Evolutionary conservation across 495 filamentous ascomycete species (phyloP).

Genomic region (Letharia lupina): DNA sequence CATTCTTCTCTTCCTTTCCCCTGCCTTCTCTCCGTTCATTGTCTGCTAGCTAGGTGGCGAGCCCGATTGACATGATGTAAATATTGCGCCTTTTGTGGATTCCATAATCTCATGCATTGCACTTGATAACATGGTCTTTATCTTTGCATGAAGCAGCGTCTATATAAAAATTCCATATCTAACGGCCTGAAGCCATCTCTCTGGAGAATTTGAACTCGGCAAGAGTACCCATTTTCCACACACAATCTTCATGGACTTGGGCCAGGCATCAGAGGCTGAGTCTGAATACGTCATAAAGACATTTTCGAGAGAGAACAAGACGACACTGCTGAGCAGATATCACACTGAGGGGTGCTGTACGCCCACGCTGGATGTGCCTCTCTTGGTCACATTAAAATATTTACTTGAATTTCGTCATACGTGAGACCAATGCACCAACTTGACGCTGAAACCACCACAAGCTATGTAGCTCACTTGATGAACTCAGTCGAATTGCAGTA

Average conservation of each 20-base stretch:
- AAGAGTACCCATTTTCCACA: background rate
- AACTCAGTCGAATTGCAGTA: too few relatives aligned
- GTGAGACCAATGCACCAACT: too few relatives aligned
- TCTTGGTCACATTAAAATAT: too few relatives aligned
- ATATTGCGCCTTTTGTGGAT: background rate
- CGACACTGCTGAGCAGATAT: background rate
- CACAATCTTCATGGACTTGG: background rate
- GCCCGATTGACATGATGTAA: background rate
- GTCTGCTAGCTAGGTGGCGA: background rate
- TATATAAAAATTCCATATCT: background rate
- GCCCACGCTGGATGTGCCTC: too few relatives aligned
- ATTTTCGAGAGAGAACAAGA: background rate
- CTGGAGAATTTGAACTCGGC: background rate
- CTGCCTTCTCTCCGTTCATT: background rate
- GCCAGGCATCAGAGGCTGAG: background rate
- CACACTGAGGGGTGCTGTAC: background rate
- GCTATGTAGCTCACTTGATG: too few relatives aligned
- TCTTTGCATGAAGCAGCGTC: background rate
- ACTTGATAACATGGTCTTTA: too few relatives aligned
- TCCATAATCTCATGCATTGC: too few relatives aligned
- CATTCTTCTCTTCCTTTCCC: background rate
- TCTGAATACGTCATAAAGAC: background rate
- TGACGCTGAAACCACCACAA: too few relatives aligned
- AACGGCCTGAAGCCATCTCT: background rate
- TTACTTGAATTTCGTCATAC: too few relatives aligned